Percentiles rank a stretch among this genome's conserved stretches.
phyloP scores from a whole-genome alignment of 495 filamentous ascomycete genomes.

The Penicillium malachiteum region DNA sequence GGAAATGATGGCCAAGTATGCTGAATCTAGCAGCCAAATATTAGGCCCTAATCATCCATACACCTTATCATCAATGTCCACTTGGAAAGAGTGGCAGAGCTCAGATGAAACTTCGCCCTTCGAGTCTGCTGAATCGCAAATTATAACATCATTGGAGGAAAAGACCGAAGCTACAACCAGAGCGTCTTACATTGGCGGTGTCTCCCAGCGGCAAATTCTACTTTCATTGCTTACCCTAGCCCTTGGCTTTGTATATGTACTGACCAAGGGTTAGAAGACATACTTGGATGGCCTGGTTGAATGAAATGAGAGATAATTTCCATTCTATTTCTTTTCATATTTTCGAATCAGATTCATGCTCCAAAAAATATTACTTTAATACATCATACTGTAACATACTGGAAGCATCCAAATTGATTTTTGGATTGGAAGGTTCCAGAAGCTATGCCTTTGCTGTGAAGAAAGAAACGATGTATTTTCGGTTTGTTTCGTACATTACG shows the following conservation, averaged over 20 bases:
- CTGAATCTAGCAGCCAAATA: not conserved
- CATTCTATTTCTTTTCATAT: not conserved
- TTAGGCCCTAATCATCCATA: slow-evolving; percentile 8
- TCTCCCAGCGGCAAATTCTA: not conserved
- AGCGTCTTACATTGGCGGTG: not conserved
- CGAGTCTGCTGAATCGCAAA: not conserved
- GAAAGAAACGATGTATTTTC: no score
- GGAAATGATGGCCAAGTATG: slow-evolving; percentile 8
- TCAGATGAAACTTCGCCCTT: not conserved
- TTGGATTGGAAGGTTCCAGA: not conserved
- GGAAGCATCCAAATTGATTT: no score
- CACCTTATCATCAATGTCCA: slow-evolving; percentile 8
- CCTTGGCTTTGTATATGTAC: not conserved
- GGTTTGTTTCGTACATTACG: not conserved
- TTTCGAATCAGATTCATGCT: not conserved
- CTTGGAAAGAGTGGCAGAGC: slow-evolving; percentile 2
- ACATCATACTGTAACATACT: no score
- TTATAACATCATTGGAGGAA: not conserved
- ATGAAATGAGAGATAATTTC: not conserved
- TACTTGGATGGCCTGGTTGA: not conserved
- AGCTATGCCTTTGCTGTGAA: not conserved
- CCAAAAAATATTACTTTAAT: no score
- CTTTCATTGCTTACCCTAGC: not conserved
- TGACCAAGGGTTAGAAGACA: not conserved
- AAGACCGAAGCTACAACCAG: not conserved